A percentile compares a stretch with the other conserved stretches of the same genome.
These are phyloP conservation scores for Malus asiatica DNA, from an alignment of 306 rosid genomes.

Conservation along the genomic window DNA sequence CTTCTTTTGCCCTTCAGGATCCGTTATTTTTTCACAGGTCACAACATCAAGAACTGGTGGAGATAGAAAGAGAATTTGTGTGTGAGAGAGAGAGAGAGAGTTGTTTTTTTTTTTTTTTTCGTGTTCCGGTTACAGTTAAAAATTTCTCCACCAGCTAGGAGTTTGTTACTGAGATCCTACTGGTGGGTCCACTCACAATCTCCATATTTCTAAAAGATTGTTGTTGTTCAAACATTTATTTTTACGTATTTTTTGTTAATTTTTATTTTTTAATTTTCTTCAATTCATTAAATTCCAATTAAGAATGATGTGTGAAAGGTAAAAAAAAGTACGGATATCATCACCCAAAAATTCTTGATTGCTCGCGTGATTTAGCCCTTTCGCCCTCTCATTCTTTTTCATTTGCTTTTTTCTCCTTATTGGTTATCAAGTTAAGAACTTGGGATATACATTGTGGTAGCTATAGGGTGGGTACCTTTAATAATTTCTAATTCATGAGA, in stretches of 20 bases:
- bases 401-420: not conserved
- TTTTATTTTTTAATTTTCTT: no score
- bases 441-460: no score
- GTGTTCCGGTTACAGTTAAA: no score
- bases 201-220: no score
- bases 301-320: accelerated
- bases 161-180: no score
- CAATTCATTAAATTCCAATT: accelerated
- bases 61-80: not conserved
- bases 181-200: no score
- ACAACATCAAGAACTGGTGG: not conserved
- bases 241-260: no score
- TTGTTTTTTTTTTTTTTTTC: no score
- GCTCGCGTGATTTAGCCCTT: not conserved
- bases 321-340: no score
- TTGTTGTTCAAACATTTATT: accelerated
- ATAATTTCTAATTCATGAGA: no score
- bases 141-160: no score
- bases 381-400: not conserved
- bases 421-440: not conserved
- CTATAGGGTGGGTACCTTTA: no score
- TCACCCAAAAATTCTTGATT: not conserved
- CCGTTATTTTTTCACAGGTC: not conserved
- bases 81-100: not conserved
- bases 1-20: not conserved